Base-by-base conservation (phyloP, 1,284 basidiomycete genomes). In the Marasmius oreades region DNA sequence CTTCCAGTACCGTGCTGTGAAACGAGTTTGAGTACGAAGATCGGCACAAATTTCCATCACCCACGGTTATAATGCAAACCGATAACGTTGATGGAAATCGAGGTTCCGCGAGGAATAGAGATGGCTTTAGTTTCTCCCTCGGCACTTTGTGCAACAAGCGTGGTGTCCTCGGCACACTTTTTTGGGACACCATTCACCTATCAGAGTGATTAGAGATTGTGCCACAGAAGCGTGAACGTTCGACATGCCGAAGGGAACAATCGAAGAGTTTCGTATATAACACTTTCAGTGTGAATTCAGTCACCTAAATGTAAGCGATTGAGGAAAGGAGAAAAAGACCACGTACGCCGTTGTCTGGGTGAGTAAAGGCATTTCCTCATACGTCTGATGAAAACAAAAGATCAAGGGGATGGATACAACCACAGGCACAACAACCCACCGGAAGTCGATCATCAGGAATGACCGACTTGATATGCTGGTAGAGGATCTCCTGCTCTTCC, bases 241-340 rank as follows among this genome's bases (percentile, higher is more conserved):
- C 48, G 60, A 52, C 77, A 64, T 50, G 84, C 84, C 8, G 82
- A 75, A 45, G 85, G 81, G 63, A 80, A 85, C 61, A 86, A 68
- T 18, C 85, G 75, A 10, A 88, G 69, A 0, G 82, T 79, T 67
- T 88, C 85, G 64, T 84, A 75, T 56, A 84, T 71, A 1, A 82
- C 78, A 10, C 81, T 23, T n/a, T n/a, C n/a, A n/a, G 28, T n/a
- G 8, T 7, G 39, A 18, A 8, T 7, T 42, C 20, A 42, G 4
- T 3, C 1, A 42, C 39, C 2, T 6, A 20, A 42, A n/a, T 11
- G 14, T 16, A 42, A 16, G 20, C 5, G 14, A 7, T 42, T n/a
- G 39, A 46, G 31, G 31, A 22, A 20, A 52, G 18, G 11, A 33
- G 22, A 28, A 18, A 63, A 31, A 31, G 28, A 31, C 28, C 28